Evolutionary conservation across 257 asterid species (phyloP).

Genomic region (Anisodus acutangulus): DNA sequence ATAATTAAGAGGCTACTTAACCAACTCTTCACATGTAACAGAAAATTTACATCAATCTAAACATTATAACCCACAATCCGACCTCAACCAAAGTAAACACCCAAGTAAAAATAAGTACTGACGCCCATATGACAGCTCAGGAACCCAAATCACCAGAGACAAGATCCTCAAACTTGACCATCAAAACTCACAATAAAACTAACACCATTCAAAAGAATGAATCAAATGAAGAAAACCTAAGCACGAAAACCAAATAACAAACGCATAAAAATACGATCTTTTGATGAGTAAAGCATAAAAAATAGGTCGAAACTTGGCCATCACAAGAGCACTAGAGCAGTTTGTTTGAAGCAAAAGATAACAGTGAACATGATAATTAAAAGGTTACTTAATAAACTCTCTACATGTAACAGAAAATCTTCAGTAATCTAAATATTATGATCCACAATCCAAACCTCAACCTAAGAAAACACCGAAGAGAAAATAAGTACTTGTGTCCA

Average conservation of each 20-base stretch:
- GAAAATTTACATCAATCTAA: not conserved
- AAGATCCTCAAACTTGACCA: not conserved
- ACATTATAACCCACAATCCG: not conserved
- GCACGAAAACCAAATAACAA: not conserved
- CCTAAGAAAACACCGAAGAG: too few relatives aligned
- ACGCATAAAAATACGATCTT: not conserved
- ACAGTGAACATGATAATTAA: not conserved
- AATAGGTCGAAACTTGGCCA: not conserved
- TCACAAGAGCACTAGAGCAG: not conserved
- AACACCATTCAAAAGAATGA: not conserved
- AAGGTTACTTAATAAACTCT: not conserved
- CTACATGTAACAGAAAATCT: not conserved
- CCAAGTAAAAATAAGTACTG: not conserved
- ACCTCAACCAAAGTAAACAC: not conserved
- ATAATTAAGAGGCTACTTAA: not conserved
- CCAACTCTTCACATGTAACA: not conserved
- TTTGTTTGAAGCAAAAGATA: not conserved
- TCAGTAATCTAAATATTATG: not conserved
- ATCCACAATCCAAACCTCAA: too few relatives aligned
- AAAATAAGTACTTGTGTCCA: too few relatives aligned
- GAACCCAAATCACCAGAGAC: slow-evolving; percentile 5
- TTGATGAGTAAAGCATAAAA: too few relatives aligned
- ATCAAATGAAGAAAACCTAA: not conserved
- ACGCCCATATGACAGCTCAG: not conserved
- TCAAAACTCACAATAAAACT: not conserved